A percentile compares a stretch with the other conserved stretches of the same genome.
phyloP scores from a whole-genome alignment of 352 stramenopile species.

The Halophytophthora polymorphica region DNA sequence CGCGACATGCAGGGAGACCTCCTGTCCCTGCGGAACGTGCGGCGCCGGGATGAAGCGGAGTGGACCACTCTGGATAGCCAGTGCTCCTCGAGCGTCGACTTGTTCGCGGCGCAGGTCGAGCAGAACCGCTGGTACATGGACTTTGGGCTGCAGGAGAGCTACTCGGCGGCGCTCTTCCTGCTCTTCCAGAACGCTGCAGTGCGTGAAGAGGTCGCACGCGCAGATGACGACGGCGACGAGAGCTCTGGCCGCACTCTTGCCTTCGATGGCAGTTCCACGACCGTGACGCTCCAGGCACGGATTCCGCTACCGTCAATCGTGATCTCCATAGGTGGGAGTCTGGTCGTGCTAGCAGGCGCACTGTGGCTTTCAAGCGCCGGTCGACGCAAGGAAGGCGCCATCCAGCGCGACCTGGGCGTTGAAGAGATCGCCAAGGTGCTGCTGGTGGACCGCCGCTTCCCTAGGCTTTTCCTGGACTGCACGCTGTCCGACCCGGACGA shows the following conservation, averaged over 20 bases:
- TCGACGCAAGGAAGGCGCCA: conserved; percentile 17
- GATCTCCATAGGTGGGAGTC: conserved; percentile 22
- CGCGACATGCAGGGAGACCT: conserved; percentile 32
- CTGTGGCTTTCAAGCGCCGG: conserved; percentile 12
- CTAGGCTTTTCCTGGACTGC: conserved; percentile 34
- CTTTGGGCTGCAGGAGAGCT: conserved; percentile 40
- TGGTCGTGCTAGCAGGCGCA: conserved; percentile 15
- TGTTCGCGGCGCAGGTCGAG: conserved; percentile 28
- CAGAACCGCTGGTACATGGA: conserved; percentile 48
- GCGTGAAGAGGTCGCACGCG: conserved; percentile 17
- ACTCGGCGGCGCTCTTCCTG: conserved; percentile 49
- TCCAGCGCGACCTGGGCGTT: conserved; percentile 22
- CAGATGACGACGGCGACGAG: conserved; percentile 11
- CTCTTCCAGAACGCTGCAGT: conserved; percentile 52
- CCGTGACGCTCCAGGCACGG: conserved; percentile 29
- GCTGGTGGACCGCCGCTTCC: conserved; percentile 31
- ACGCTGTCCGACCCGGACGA: conserved; percentile 18
- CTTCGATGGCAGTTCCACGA: conserved; percentile 29
- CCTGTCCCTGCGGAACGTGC: conserved; percentile 28
- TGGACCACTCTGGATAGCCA: conserved; percentile 26
- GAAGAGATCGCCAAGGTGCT: conserved; percentile 42
- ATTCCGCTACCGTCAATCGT: conserved; percentile 34
- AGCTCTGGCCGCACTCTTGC: conserved; percentile 20
- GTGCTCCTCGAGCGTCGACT: conserved; percentile 42
- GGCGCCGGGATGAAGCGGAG: conserved; percentile 4